Conservation (phyloP, 306 rosid genomes). For the Quercus mongolica region DNA sequence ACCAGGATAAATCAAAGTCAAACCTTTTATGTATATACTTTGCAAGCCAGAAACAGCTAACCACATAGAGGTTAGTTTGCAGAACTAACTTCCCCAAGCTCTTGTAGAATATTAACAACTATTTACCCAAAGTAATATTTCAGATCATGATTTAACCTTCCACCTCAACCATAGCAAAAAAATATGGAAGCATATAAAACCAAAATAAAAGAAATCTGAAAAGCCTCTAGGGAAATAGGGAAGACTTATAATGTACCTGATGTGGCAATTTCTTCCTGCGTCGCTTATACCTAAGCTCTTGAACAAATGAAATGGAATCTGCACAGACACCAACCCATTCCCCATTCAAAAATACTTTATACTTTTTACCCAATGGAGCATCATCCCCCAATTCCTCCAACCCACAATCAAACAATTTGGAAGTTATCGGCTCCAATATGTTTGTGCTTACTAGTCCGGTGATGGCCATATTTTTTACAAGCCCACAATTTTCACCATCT, state of each 20-base stretch:
- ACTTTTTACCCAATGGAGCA: conserved; percentile 48
- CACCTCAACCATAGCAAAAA: conserved; percentile 6
- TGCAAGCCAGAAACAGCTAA: not conserved
- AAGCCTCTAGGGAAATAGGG: not conserved
- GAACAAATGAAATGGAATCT: conserved; percentile 59
- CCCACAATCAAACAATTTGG: conserved; percentile 53
- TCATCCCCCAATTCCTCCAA: conserved; percentile 78
- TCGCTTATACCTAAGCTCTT: conserved; percentile 50
- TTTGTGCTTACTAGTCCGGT: conserved; percentile 81
- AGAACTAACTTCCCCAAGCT: not conserved
- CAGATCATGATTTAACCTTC: conserved; percentile 1
- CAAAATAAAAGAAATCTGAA: conserved; percentile 16
- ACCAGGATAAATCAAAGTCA: not conserved
- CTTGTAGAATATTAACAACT: not conserved
- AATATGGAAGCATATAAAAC: conserved; percentile 9
- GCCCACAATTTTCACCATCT: conserved; percentile 98
- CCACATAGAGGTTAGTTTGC: not conserved
- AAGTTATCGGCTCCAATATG: conserved; percentile 35
- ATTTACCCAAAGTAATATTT: conserved; percentile 11
- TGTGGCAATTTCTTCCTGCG: conserved; percentile 56
- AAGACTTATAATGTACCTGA: conserved; percentile 56
- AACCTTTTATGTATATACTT: conserved; percentile 4
- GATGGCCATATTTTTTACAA: conserved; percentile 81
- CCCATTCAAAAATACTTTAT: conserved; percentile 78
- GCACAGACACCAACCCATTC: conserved; percentile 90